Evolutionary conservation across 2,329 filamentous ascomycete genomes (phyloP), one percentile per base, ranked within the genome.

Genomic region (Hyphodiscus sp.): DNA sequence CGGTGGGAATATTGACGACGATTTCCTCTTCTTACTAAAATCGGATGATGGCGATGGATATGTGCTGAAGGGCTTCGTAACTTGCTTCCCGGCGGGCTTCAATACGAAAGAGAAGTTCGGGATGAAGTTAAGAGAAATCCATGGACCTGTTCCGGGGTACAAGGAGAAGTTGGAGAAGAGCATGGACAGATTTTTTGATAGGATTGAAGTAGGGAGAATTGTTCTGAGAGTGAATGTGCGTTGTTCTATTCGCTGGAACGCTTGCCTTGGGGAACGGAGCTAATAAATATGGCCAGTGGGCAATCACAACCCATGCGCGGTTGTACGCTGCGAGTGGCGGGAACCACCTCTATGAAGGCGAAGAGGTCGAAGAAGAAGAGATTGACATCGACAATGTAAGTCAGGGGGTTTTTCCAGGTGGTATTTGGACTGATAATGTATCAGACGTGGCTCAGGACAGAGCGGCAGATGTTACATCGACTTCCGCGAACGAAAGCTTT

Each of bases 181-280:
- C 49, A 85, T 85, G 82, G 81, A 86, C 62, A 70, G 78, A 1
- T 85, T 80, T 67, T 85, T 85, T 63, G 73, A 76, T 1, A 65
- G 67, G 13, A 47, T 85, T 0, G 74, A 78, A 11, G 70, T 74
- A 0, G 81, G 81, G 0, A 76, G 72, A 57, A 71, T 77, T 13
- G 79, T 85, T 1, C 75, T 75, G 63, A 68, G 83, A 6, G 69
- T 70, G 1, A 86, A 86, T 63, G 65, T 66, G 51, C 52, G 63
- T 54, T 33, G 26, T 30, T 29, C 2, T 30, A 7, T 23, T 20
- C 43, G 33, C 7, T 41, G 3, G 41, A 23, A 19, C 19, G 16
- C 29, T 44, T 2, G 20, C 23, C 19, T 26, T 38, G 7, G 19
- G 2, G 11, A 3, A 10, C 19, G 18, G 3, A 11, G 30, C 16